Conservation (phyloP, 2,329 filamentous ascomycete species). For the Colletotrichum cordylinicola region DNA sequence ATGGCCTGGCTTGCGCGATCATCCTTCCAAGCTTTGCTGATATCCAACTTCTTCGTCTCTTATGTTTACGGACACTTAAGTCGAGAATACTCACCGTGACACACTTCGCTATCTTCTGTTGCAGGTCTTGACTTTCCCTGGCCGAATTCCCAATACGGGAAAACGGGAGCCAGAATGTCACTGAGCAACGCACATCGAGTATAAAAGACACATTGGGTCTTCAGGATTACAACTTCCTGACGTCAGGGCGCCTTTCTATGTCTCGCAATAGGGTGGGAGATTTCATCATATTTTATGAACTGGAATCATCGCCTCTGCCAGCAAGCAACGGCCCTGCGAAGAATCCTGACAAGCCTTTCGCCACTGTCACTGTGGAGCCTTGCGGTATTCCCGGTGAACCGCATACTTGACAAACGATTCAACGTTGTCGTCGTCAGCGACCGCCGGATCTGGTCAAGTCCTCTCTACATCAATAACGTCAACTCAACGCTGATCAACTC, state of each 20-base stretch:
- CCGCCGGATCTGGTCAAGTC: background rate
- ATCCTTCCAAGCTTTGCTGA: fast-evolving
- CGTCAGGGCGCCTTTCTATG: background rate
- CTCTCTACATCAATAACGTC: background rate
- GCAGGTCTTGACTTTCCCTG: fast-evolving
- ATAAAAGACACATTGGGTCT: background rate
- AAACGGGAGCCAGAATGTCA: background rate
- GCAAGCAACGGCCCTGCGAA: background rate
- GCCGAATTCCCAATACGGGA: background rate
- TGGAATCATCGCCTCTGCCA: background rate
- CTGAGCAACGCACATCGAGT: background rate
- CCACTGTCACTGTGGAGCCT: background rate
- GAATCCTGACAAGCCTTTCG: background rate
- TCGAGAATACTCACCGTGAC: background rate
- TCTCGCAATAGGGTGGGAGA: background rate
- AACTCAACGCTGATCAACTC: background rate
- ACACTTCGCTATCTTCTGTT: background rate
- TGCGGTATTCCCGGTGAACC: background rate
- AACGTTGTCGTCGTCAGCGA: background rate
- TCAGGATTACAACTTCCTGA: background rate
- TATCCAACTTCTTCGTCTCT: background rate
- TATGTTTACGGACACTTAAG: background rate
- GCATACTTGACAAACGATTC: background rate
- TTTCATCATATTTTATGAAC: background rate
- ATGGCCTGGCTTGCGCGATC: background rate